A percentile compares a stretch with the other conserved stretches of the same genome.
Evolutionary conservation across 176 grass and related monocot species (phyloP).

Genomic region (Raddia guianensis): DNA sequence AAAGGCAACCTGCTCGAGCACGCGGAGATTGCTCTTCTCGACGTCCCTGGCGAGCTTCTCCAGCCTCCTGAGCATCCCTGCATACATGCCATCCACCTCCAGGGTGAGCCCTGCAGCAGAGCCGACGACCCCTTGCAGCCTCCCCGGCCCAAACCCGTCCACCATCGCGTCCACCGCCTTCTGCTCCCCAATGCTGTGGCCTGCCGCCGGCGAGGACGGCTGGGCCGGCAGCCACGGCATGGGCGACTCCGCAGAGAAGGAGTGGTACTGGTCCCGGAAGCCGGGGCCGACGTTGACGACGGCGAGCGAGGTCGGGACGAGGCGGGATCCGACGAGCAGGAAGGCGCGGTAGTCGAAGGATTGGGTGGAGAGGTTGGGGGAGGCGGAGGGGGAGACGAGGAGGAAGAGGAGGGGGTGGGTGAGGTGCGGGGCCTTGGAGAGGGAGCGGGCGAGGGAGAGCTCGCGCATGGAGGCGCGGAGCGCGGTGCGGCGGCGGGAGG

Average conservation of each 20-base stretch:
- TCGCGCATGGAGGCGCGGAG: slow-evolving; percentile 69
- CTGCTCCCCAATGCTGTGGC: slow-evolving; percentile 38
- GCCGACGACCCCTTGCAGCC: slow-evolving; percentile 39
- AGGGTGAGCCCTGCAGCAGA: slow-evolving; percentile 4
- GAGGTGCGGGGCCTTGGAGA: slow-evolving; percentile 36
- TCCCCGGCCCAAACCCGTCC: slow-evolving; percentile 48
- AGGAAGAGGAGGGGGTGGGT: slow-evolving; percentile 38
- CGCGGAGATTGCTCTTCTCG: slow-evolving; percentile 58
- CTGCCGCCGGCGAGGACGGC: not conserved
- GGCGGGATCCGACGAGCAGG: slow-evolving; percentile 51
- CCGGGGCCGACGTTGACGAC: slow-evolving; percentile 54
- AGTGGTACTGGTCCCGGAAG: slow-evolving; percentile 58
- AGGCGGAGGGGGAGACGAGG: slow-evolving; percentile 27
- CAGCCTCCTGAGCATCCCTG: slow-evolving; percentile 59
- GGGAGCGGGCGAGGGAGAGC: slow-evolving; percentile 43
- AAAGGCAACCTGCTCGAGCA: slow-evolving; percentile 57
- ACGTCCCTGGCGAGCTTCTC: slow-evolving; percentile 60
- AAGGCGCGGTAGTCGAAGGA: slow-evolving; percentile 52
- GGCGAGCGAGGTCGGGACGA: slow-evolving; percentile 48
- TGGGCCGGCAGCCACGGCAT: slow-evolving; percentile 45
- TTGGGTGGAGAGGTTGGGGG: slow-evolving; percentile 38
- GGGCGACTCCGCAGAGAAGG: slow-evolving; percentile 52
- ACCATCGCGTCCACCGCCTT: slow-evolving; percentile 44
- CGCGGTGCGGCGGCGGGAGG: slow-evolving; percentile 55
- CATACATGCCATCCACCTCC: slow-evolving; percentile 62